These are phyloP conservation scores for Tolypocladium cylindrosporum DNA, from an alignment of 2,329 filamentous ascomycete genomes.

Conservation along the genomic window DNA sequence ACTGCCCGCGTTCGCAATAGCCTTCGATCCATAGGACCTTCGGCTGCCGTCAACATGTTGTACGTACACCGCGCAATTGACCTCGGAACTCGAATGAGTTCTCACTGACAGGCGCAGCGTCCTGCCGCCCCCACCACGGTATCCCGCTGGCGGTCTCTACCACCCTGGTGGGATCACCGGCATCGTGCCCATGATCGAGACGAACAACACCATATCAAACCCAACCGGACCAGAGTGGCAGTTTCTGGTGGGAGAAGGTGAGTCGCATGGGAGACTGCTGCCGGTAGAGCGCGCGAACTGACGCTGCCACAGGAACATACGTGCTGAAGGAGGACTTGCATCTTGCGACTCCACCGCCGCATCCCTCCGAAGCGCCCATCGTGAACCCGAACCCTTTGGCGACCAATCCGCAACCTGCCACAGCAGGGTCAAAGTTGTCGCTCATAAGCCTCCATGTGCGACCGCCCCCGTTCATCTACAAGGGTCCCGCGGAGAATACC, in stretches of 20 bases:
- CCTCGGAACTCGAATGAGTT: conserved; percentile 1
- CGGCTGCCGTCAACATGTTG: conserved; percentile 12
- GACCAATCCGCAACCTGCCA: conserved; percentile 75
- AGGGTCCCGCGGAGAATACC: conserved; percentile 40
- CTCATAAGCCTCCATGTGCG: conserved; percentile 62
- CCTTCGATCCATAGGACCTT: not conserved
- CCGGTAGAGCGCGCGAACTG: not conserved
- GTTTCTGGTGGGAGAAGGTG: conserved; percentile 88
- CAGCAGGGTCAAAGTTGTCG: conserved; percentile 74
- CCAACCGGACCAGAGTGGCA: conserved; percentile 78
- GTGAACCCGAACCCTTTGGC: conserved; percentile 85
- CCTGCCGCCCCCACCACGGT: conserved; percentile 77
- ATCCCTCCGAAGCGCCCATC: conserved; percentile 84
- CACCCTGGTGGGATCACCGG: conserved; percentile 59
- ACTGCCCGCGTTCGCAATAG: not conserved
- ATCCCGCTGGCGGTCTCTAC: conserved; percentile 64
- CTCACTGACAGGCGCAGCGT: conserved; percentile 42
- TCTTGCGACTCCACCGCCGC: conserved; percentile 86
- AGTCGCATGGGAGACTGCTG: conserved; percentile 1
- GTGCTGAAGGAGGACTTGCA: conserved; percentile 82
- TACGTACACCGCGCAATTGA: conserved; percentile 7
- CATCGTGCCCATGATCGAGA: conserved; percentile 74
- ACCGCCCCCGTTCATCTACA: conserved; percentile 45
- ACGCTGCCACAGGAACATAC: conserved; percentile 63
- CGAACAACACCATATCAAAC: conserved; percentile 77